Evolutionary conservation across 352 stramenopile genomes (phyloP), one percentile per base, ranked within the genome.

Genomic region (Aphanomyces invadans): DNA sequence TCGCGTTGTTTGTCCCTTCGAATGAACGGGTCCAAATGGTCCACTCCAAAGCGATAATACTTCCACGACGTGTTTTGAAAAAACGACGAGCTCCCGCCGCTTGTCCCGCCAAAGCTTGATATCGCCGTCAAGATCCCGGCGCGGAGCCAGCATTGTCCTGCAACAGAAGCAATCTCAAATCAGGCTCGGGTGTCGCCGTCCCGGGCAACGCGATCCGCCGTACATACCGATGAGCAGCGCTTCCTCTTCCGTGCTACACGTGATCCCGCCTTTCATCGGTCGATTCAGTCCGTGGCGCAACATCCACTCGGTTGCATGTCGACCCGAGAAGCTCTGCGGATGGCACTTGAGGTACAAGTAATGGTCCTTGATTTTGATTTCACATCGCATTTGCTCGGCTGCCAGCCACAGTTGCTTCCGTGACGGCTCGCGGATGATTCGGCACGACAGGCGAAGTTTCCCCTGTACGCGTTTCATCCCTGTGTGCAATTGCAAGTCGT

Each of bases 401-500:
- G 76, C 84, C 26, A 78, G 81, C 86, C 86, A 94, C 28, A 94
- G 73, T 74, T 94, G 83, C 78, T 80, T 87, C 36, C 91, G 73
- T 70, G 80, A 89, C 45, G 86, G 86, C 66, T 94, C 86, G 23
- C 81, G 75, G 69, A 92, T 73, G 57, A 92, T 92, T n/a, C 86
- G 83, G 68, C 81, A 92, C 45, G 86, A 90, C 62, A 94, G 87
- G 19, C 76, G 69, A 51, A 94, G 73, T 73, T 90, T 90, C 9
- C 86, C 86, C 70, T 92, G 81, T 46, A 92, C 83, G 51, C 83
- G 76, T 68, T 92, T 94, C 83, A 92, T 91, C n/a, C 82, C 80
- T 4, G 81, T 80, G 23, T 85, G 75, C 54, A 92, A 57, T 66
- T 94, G 86, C 66, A 94, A 71, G 64, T 94, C 86, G 73, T 94